Evolutionary conservation across 2,329 filamentous ascomycete genomes (phyloP).

Genomic region (Fusarium sp.): DNA sequence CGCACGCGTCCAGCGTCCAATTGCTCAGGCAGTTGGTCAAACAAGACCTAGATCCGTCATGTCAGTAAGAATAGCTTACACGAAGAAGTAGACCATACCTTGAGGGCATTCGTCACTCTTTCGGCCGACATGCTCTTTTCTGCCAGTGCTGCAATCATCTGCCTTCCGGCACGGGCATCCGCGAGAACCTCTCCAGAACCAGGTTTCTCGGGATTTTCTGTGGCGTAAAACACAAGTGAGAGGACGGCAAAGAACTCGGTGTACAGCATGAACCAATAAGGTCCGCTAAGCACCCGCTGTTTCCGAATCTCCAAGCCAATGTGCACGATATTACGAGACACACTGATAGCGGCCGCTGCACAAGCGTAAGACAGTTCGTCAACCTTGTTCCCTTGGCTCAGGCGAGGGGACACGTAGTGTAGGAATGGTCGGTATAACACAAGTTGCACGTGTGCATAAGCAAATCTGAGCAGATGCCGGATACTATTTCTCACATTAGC

Average conservation of each 20-base stretch:
- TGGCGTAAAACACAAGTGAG: slow-evolving; percentile 80
- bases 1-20: slow-evolving; percentile 64
- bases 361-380: slow-evolving; percentile 84
- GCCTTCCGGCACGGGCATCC: slow-evolving; percentile 86
- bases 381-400: slow-evolving; percentile 65
- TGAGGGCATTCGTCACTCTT: slow-evolving; percentile 80
- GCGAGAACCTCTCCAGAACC: slow-evolving; percentile 83
- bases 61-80: slow-evolving; percentile 17
- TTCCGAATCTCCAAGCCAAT: slow-evolving; percentile 83
- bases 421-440: slow-evolving; percentile 85
- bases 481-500: slow-evolving; percentile 52
- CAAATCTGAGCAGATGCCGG: slow-evolving; percentile 81
- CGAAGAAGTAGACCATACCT: slow-evolving; percentile 63
- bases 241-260: slow-evolving; percentile 85
- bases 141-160: slow-evolving; percentile 82
- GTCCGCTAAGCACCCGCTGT: slow-evolving; percentile 78
- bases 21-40: slow-evolving; percentile 82
- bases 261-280: slow-evolving; percentile 89
- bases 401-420: slow-evolving; percentile 79
- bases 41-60: slow-evolving; percentile 71
- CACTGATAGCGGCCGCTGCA: slow-evolving; percentile 68
- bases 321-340: slow-evolving; percentile 80
- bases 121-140: slow-evolving; percentile 90
- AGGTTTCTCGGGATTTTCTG: slow-evolving; percentile 81
- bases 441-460: slow-evolving; percentile 86